Percentiles rank a stretch among this genome's conserved stretches.
These are phyloP conservation scores for Neurospora sp. DNA, from an alignment of 495 filamentous ascomycete genomes.

Conservation along the genomic window DNA sequence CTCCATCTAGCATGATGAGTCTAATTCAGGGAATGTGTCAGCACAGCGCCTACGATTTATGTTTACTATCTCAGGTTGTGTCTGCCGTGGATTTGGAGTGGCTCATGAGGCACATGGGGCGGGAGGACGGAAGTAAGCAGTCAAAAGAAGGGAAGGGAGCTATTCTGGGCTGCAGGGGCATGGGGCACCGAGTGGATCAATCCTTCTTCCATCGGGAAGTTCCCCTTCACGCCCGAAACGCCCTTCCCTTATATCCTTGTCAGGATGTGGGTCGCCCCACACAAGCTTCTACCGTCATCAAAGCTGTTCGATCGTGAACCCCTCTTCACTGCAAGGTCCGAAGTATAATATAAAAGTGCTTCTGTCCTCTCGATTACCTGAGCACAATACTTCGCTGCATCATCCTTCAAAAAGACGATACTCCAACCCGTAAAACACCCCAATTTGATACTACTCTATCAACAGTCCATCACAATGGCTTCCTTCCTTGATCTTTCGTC, in stretches of 20 bases:
- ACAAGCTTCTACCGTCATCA: background rate
- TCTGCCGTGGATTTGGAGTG: background rate
- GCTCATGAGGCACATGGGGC: background rate
- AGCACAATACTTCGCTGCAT: background rate
- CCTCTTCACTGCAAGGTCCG: background rate
- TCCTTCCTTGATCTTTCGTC: slow-evolving; percentile 29
- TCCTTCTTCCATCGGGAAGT: background rate
- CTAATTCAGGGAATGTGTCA: background rate
- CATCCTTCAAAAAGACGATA: background rate
- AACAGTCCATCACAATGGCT: slow-evolving; percentile 22
- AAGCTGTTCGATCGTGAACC: background rate
- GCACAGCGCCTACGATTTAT: background rate
- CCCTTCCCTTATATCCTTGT: background rate
- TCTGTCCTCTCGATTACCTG: background rate
- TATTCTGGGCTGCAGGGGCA: background rate
- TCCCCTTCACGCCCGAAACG: background rate
- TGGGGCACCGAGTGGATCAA: background rate
- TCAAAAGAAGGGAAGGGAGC: background rate
- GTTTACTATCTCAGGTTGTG: background rate
- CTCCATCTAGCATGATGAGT: background rate
- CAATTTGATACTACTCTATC: background rate
- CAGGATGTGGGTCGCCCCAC: background rate
- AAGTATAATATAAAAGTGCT: background rate
- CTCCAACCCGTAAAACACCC: background rate
- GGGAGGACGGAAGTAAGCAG: background rate